phyloP scores from a whole-genome alignment of 805 yeast genomes.

The Lipomyces yamanashiensis region DNA sequence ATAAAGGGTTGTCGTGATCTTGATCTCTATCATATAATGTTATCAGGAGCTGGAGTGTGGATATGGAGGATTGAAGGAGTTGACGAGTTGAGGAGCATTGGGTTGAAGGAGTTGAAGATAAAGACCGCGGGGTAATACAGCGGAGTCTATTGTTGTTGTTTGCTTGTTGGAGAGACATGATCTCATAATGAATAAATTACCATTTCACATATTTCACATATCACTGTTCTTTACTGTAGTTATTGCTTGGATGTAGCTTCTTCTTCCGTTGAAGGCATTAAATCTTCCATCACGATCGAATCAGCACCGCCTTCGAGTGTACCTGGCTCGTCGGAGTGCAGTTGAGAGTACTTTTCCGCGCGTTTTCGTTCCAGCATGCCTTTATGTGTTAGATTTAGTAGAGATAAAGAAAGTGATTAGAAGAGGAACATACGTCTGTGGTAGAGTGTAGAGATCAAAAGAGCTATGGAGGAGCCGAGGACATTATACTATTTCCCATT shows the following conservation, averaged over 20 bases:
- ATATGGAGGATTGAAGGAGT: background rate
- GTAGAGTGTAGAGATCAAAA: conserved; percentile 44
- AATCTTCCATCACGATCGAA: conserved; percentile 9
- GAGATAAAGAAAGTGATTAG: background rate
- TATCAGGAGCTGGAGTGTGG: background rate
- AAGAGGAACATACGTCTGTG: conserved; percentile 44
- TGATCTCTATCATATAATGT: background rate
- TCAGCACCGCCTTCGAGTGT: conserved; percentile 5
- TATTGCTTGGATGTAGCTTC: background rate
- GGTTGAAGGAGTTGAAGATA: background rate
- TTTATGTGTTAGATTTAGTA: conserved; percentile 5
- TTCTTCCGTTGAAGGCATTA: background rate
- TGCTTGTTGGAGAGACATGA: no score
- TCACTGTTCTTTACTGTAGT: background rate
- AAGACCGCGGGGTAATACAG: no score
- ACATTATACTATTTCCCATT: conserved; percentile 42
- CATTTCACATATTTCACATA: no score
- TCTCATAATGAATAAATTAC: no score
- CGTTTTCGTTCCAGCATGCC: conserved; percentile 41
- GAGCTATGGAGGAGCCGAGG: conserved; percentile 45
- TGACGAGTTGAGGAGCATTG: no score
- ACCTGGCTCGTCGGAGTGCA: conserved; percentile 10
- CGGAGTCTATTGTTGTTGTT: no score
- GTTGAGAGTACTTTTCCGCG: conserved; percentile 31
- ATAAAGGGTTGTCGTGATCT: background rate